phyloP scores from a whole-genome alignment of 352 stramenopile genomes.

The Phytophthora cryptogea region DNA sequence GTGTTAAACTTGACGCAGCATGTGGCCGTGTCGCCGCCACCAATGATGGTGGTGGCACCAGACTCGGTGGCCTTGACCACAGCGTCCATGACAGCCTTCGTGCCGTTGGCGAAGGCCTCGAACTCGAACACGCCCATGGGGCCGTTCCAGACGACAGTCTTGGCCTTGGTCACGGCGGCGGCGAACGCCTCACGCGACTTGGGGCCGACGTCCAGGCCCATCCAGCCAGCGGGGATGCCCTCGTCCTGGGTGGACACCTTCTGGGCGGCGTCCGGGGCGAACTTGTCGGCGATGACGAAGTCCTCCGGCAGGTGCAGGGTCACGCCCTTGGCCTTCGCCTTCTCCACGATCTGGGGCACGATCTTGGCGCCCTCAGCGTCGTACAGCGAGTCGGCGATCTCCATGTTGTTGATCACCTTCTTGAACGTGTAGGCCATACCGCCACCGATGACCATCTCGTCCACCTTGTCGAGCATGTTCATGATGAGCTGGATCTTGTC shows the following conservation, averaged over 20 bases:
- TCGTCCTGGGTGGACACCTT: constrained; percentile 90
- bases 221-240: constrained; percentile 96
- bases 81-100: constrained; percentile 95
- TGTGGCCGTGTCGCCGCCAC: constrained; percentile 96
- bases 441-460: constrained; percentile 98
- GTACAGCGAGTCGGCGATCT: constrained; percentile 95
- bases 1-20: constrained; percentile 90
- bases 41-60: constrained; percentile 98
- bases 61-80: constrained; percentile 94
- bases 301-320: constrained; percentile 97
- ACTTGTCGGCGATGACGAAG: constrained; percentile 98
- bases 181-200: constrained; percentile 90
- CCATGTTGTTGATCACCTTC: constrained; percentile 96
- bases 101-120: constrained; percentile 95
- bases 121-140: constrained; percentile 99
- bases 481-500: constrained; percentile 99
- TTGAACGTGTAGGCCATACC: constrained; percentile 99
- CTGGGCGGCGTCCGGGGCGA: constrained; percentile 93
- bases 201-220: constrained; percentile 98
- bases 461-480: constrained; percentile 98
- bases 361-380: constrained; percentile 89
- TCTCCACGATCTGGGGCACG: constrained; percentile 93
- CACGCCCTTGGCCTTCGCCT: constrained; percentile 97
- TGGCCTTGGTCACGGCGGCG: constrained; percentile 78
- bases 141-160: constrained; percentile 99